Percentiles rank a stretch among this genome's conserved stretches.
These are phyloP conservation scores for Neovahlkampfia damariscottae DNA, from an alignment of 78 protist species.

Conservation along the genomic window DNA sequence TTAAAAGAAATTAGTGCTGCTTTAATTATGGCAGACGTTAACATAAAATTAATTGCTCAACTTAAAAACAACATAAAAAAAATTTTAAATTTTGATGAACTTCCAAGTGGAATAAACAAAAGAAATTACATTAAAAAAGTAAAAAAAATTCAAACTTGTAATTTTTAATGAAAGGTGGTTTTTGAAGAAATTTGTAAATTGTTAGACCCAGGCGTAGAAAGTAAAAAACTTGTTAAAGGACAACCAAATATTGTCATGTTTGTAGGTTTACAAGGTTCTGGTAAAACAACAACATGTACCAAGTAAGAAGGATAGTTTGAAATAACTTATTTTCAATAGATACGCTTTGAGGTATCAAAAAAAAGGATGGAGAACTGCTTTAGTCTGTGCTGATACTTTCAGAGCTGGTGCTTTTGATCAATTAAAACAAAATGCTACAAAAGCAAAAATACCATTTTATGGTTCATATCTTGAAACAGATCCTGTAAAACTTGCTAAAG, in stretches of 20 bases:
- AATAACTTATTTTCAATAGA: too few relatives aligned
- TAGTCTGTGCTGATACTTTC: constrained; percentile 99
- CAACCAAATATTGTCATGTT: constrained; percentile 89
- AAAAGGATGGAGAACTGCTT: constrained; percentile 75
- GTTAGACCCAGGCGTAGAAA: constrained; percentile 76
- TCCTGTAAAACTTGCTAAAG: constrained; percentile 81
- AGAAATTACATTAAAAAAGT: constrained; percentile 51
- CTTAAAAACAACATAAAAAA: constrained; percentile 19
- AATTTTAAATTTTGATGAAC: constrained; percentile 37
- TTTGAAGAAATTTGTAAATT: constrained; percentile 67
- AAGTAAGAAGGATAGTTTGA: too few relatives aligned
- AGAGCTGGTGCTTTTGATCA: constrained; percentile 98
- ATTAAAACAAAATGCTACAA: constrained; percentile 94
- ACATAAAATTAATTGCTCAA: constrained; percentile 34
- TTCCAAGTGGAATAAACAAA: constrained; percentile 67
- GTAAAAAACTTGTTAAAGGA: constrained; percentile 64
- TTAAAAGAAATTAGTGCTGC: constrained; percentile 73
- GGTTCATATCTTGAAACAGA: constrained; percentile 76
- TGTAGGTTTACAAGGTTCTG: constrained; percentile 96
- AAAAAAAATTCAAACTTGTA: neutral
- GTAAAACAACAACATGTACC: constrained; percentile 86
- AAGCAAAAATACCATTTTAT: constrained; percentile 84
- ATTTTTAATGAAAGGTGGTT: too few relatives aligned
- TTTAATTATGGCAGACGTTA: constrained; percentile 76
- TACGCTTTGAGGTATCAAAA: constrained; percentile 79